Evolutionary conservation across 352 stramenopile species (phyloP), one percentile per base, ranked within the genome.

Genomic region (Nothophytophthora sp.): DNA sequence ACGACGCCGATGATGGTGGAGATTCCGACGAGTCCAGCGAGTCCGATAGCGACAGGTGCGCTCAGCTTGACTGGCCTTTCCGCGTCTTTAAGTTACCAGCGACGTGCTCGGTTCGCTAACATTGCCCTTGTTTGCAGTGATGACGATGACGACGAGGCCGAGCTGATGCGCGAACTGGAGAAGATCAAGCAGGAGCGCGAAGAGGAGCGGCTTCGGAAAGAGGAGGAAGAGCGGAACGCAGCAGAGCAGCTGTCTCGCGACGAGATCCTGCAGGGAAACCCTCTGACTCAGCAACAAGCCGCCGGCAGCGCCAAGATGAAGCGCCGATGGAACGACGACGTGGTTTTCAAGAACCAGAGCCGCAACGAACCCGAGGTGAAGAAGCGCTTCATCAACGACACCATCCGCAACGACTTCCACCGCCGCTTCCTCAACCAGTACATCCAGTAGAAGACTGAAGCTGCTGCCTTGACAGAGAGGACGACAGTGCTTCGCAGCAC

Each of bases 311-410:
- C 78, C 38, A 83, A 81, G 55, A 85, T 98, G 71, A 98, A 98
- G 67, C 80, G 96, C 30, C 92, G 92, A 46, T 99, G 98, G 98
- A 99, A 99, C 79, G 97, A 99, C 62, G 98, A 99, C 75, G 97
- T 99, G 15, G 96, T 99, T 20, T 99, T 99, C 85, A 97, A 98
- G 56, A 99, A 99, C 77, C 91, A 98, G 70, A 97, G 96, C 18
- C 89, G 93, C 55, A 92, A 91, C 51, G 96, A 99, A 63, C 92
- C 92, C 5, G 82, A 98, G 63, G 71, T 96, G 30, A 95, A 92
- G 69, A 99, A 99, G 66, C 85, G 96, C 49, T 99, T 99, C 71
- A 99, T 99, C 67, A 99, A 99, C 73, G 98, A 99, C 76, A 99
- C 98, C 7, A 98, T 99, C 54, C 87, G 97, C 47, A 99, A 99